Conservation (phyloP, 2,329 filamentous ascomycete genomes). For the Fusarium chlamydosporum region DNA sequence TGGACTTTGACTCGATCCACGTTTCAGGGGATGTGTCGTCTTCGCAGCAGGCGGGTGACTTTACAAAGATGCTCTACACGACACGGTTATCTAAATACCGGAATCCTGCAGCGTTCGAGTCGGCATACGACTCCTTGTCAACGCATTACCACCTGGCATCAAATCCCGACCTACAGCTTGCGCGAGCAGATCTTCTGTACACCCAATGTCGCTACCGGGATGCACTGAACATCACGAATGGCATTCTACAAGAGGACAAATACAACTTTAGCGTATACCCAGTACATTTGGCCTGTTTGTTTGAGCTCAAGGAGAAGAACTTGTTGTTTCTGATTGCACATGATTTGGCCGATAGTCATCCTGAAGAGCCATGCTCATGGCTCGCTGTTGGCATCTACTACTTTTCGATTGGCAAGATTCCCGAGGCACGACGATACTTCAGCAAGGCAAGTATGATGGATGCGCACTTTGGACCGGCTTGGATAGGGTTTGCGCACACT, state of each 20-base stretch:
- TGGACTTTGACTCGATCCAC: slow-evolving; percentile 89
- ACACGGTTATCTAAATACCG: slow-evolving; percentile 96
- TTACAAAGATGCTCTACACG: slow-evolving; percentile 96
- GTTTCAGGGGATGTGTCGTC: slow-evolving; percentile 74
- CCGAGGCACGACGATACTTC: slow-evolving; percentile 95
- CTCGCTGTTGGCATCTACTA: slow-evolving; percentile 97
- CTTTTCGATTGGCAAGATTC: slow-evolving; percentile 87
- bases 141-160: slow-evolving; percentile 90
- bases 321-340: slow-evolving; percentile 92
- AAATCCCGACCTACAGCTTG: slow-evolving; percentile 91
- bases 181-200: slow-evolving; percentile 90
- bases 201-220: slow-evolving; percentile 95
- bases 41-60: slow-evolving; percentile 90
- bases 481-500: slow-evolving; percentile 99
- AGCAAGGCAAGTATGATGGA: slow-evolving; percentile 98
- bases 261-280: slow-evolving; percentile 93
- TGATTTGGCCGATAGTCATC: slow-evolving; percentile 91
- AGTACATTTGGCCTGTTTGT: slow-evolving; percentile 90
- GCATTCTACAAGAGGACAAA: slow-evolving; percentile 85
- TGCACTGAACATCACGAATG: slow-evolving; percentile 85
- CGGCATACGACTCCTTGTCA: slow-evolving; percentile 89
- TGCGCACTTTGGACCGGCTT: slow-evolving; percentile 95
- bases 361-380: slow-evolving; percentile 92
- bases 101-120: slow-evolving; percentile 84
- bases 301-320: slow-evolving; percentile 89